Base-by-base conservation (phyloP, 768 basidiomycete species). In the Erythrobasidium yunnanense region DNA sequence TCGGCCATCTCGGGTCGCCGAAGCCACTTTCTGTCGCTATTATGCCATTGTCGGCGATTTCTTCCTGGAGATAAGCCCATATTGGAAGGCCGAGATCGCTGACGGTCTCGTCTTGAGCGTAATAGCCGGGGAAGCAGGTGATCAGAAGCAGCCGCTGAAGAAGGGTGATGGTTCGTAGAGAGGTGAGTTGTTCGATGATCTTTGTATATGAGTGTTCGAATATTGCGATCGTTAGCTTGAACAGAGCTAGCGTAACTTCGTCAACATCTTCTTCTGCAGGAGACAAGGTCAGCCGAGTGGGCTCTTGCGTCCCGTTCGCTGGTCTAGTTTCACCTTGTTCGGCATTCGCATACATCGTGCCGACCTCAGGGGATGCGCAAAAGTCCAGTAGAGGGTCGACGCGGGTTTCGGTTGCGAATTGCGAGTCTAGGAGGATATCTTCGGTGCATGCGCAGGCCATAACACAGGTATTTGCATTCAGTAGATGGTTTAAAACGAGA, bases 21-120 rank as follows among this genome's bases (percentile, higher is more conserved):
- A 27, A 25, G 13, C 46, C 34, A 33, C 57, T 52, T 15, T 25
- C 2, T 18, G 47, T 62, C 13, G 46, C 20, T 17, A 71, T 33
- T 5, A 71, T 27, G 2, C 72, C 72, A 4, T 65, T 60, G 17
- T 73, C 71, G 3, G 60, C 52, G 7, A 70, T 58, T 13, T 69
- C 55, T 51, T 73, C 72, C 34, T 73, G 72, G 5, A 73, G 52
- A 4, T 69, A 65, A 34, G 68, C 53, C 72, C 72, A 73, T 0
- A 62, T 32, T 1, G 67, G 60, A 1, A 30, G 25, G 0, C 62
- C 23, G 1, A 73, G 51, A 42, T 71, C 71, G 34, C 65, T 68
- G 53, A 70, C 50, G 17, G 56, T 27, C 53, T 71, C 71, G 2
- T 65, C 52, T 20, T 68, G 55, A 15, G 65, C 29, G 2, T 67